A percentile compares a stretch with the other conserved stretches of the same genome.
These are phyloP conservation scores for Paecilomyces sp. DNA, from an alignment of 2,329 filamentous ascomycete genomes.

Conservation along the genomic window DNA sequence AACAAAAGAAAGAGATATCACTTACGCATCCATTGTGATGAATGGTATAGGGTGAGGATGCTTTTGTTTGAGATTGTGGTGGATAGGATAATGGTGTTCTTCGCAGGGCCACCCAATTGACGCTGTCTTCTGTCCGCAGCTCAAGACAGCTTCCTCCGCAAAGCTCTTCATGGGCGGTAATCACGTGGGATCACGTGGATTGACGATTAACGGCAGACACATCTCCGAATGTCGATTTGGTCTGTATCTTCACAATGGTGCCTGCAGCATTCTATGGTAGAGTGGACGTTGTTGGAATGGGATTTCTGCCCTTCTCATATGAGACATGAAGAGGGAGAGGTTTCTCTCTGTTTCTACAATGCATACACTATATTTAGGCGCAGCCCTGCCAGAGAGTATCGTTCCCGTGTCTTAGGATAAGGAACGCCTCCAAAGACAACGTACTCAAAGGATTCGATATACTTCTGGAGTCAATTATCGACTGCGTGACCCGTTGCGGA, in stretches of 20 bases:
- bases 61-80: not conserved
- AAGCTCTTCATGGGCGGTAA: not conserved
- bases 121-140: not conserved
- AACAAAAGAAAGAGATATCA: not conserved
- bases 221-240: not conserved
- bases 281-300: not conserved
- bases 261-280: not conserved
- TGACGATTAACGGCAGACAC: not conserved
- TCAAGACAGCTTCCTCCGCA: not conserved
- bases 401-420: too few species aligned
- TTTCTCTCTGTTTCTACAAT: too few species aligned
- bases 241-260: not conserved
- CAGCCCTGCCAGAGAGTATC: too few species aligned
- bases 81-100: not conserved
- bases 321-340: too few species aligned
- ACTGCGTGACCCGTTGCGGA: not conserved
- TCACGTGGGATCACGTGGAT: not conserved
- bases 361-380: too few species aligned
- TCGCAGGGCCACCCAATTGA: not conserved
- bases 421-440: too few species aligned
- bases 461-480: too few species aligned
- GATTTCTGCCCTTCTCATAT: too few species aligned
- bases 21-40: slow-evolving; percentile 31
- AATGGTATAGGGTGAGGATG: not conserved
- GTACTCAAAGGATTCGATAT: too few species aligned